phyloP scores from a whole-genome alignment of 768 basidiomycete species.

The Daedaleopsis sinensis region DNA sequence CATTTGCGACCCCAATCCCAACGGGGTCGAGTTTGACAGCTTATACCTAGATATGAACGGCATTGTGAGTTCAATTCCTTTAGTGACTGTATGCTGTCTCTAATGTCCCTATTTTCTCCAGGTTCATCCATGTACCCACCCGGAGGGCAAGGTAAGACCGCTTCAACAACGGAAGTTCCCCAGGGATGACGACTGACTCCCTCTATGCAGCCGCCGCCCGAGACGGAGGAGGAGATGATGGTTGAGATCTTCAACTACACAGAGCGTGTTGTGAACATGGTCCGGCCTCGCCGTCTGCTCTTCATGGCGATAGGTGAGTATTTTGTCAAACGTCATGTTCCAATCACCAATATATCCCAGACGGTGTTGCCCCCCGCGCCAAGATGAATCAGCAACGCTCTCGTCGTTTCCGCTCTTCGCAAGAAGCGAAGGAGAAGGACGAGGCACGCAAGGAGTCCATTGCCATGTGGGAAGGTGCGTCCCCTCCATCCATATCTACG shows the following conservation, averaged over 20 bases:
- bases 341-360: conserved; percentile 41
- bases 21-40: conserved; percentile 93
- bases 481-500: background rate
- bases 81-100: too few relatives aligned
- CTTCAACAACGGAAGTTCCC: conserved; percentile 15
- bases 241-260: conserved; percentile 95
- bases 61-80: conserved; percentile 61
- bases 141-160: conserved; percentile 80
- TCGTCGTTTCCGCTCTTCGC: conserved; percentile 91
- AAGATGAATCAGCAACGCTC: conserved; percentile 99
- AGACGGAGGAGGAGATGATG: conserved; percentile 99
- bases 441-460: conserved; percentile 84
- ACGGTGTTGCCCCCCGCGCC: conserved; percentile 96
- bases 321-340: too few relatives aligned
- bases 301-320: conserved; percentile 95
- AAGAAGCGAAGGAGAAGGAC: conserved; percentile 94
- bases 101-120: conserved; percentile 28
- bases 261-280: conserved; percentile 95
- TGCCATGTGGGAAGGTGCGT: conserved; percentile 78
- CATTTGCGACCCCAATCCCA: conserved; percentile 85
- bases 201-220: conserved; percentile 79
- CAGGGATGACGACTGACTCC: background rate
- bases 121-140: conserved; percentile 99
- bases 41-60: conserved; percentile 99
- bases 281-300: conserved; percentile 90